phyloP scores from a whole-genome alignment of 805 yeast genomes.

The Starmerella stigmatis region DNA sequence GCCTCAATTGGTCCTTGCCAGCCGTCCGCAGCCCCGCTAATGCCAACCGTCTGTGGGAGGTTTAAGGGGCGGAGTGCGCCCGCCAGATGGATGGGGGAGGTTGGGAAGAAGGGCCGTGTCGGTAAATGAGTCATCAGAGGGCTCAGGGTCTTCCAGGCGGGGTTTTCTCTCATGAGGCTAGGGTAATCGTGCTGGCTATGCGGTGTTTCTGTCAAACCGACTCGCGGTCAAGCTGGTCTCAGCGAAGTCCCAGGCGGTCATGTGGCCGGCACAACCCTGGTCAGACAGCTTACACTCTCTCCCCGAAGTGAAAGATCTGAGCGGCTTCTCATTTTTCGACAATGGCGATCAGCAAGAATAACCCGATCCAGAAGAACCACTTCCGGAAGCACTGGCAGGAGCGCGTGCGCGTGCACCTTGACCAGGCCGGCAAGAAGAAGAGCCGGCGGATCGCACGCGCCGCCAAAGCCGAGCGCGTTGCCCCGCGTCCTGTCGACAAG shows the following conservation, averaged over 20 bases:
- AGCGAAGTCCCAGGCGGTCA: conserved; percentile 6
- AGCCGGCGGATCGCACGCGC: conserved; percentile 94
- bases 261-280: conserved; percentile 9
- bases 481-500: conserved; percentile 95
- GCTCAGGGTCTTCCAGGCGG: too few relatives aligned
- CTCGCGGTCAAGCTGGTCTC: background rate
- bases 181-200: too few relatives aligned
- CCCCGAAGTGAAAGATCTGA: conserved; percentile 12
- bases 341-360: conserved; percentile 93
- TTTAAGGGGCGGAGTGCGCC: too few relatives aligned
- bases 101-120: too few relatives aligned
- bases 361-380: conserved; percentile 98
- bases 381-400: conserved; percentile 99
- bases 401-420: conserved; percentile 98
- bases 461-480: conserved; percentile 83
- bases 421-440: conserved; percentile 99
- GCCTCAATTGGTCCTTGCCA: background rate
- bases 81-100: too few relatives aligned
- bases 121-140: background rate
- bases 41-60: background rate
- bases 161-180: too few relatives aligned
- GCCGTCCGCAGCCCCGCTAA: background rate
- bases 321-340: conserved; percentile 18
- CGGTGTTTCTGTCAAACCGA: conserved; percentile 3
- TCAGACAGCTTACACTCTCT: background rate